Base-by-base conservation (phyloP, 331 rosid genomes). In the Acacia concinna region DNA sequence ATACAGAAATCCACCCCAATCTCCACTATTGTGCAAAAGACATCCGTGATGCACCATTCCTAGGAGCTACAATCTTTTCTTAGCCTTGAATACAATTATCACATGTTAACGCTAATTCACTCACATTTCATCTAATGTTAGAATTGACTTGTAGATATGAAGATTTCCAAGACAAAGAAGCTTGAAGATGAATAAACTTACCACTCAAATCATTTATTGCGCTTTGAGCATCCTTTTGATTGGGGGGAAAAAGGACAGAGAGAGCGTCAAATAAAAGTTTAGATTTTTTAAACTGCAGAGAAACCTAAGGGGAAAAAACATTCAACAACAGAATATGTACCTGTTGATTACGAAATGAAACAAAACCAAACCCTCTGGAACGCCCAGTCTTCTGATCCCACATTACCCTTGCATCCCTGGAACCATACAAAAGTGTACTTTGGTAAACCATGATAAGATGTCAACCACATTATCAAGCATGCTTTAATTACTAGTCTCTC, bases 301-400 rank as follows among this genome's bases (percentile, higher is more conserved):
- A 68, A 68, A 67, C 9, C 6, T 9, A 2, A 25, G n/a, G 5
- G 44, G 71, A 14, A 31, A n/a, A 30, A 46, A 31, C 21, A 81
- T 54, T 46, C 66, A 9, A 41, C 70, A 57, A 66, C 71, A 0
- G 25, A 57, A 69, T 56, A n/a, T 17, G 27, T 66, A 93, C 99
- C 97, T 93, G 98, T 69, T 93, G 98, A 79, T 31, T 93, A 49
- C 98, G 89, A 80, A 95, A 95, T 69, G 99, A 95, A 83, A 95
- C 98, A 85, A 95, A 95, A 49, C 97, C 99, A 89, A 95, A 95
- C 51, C 99, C 99, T 88, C 99, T 88, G 32, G 99, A 95, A 20
- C 98, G 93, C 73, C 99, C 99, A 44, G 99, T 93, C 82, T 95
- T 95, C 83, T 95, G 99, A 88, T 95, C 99, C 99, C 99, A 95